These are phyloP conservation scores for Amanita inopinata DNA, from an alignment of 768 basidiomycete species.

Conservation along the genomic window DNA sequence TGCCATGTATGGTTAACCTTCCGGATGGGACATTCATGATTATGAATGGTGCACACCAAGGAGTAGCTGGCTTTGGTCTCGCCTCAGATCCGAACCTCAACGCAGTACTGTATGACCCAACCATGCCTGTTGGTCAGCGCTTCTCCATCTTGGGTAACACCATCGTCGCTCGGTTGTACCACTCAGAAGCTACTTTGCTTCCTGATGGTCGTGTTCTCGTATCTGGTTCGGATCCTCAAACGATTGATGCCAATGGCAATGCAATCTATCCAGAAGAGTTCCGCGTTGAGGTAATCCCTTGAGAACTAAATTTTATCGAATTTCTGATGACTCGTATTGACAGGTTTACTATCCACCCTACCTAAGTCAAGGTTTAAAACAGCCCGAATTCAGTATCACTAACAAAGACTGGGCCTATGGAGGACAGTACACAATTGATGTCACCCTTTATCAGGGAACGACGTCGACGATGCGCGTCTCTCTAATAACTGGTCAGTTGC, in stretches of 20 bases:
- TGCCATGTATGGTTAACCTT: constrained; percentile 65
- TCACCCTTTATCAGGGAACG: constrained; percentile 34
- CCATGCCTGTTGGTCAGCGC: constrained; percentile 45
- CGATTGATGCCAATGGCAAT: constrained; percentile 29
- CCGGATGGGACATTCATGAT: constrained; percentile 75
- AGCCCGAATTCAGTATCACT: constrained; percentile 52
- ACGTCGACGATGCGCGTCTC: constrained; percentile 43
- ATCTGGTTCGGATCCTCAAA: constrained; percentile 69
- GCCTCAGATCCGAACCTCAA: constrained; percentile 51
- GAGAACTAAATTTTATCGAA: background rate
- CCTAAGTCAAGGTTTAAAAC: constrained; percentile 48
- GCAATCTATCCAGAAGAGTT: constrained; percentile 64
- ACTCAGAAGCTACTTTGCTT: constrained; percentile 66
- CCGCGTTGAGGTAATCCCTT: constrained; percentile 37
- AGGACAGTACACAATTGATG: constrained; percentile 41
- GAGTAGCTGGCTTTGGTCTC: constrained; percentile 67
- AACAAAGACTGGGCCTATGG: constrained; percentile 57
- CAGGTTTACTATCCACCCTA: constrained; percentile 83
- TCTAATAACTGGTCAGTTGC: constrained; percentile 48
- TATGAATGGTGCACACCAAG: constrained; percentile 62
- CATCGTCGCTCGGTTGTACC: constrained; percentile 68
- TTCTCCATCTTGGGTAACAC: constrained; percentile 59
- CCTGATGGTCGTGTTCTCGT: constrained; percentile 68
- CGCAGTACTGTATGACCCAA: constrained; percentile 65
- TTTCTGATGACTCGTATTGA: constrained; percentile 14